phyloP scores from a whole-genome alignment of 192 early-diverging fungal genomes.

The Podila epigama region DNA sequence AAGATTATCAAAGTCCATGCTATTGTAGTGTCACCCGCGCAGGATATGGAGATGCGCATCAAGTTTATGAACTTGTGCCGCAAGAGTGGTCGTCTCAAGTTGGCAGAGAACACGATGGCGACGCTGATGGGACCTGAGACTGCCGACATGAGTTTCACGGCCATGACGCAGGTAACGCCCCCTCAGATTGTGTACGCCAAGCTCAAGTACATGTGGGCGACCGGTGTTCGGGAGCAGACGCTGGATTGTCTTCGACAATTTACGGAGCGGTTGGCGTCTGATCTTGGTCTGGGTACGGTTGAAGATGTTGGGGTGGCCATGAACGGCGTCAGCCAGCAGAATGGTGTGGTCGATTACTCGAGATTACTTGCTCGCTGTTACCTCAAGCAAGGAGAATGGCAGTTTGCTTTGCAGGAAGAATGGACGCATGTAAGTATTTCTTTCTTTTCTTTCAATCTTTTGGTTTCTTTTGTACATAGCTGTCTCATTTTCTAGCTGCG shows the following conservation, averaged over 20 bases:
- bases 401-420: constrained; percentile 62
- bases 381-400: constrained; percentile 96
- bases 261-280: constrained; percentile 73
- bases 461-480: neutral
- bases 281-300: constrained; percentile 64
- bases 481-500: neutral
- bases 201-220: constrained; percentile 86
- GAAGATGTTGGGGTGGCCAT: constrained; percentile 59
- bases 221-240: constrained; percentile 67
- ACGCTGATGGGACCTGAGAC: constrained; percentile 61
- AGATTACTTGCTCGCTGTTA: constrained; percentile 82
- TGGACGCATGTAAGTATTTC: constrained; percentile 43
- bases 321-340: constrained; percentile 52
- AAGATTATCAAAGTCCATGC: constrained; percentile 85
- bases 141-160: constrained; percentile 42
- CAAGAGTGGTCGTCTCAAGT: constrained; percentile 81
- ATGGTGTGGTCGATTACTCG: constrained; percentile 57
- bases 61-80: constrained; percentile 96
- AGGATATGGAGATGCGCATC: constrained; percentile 96
- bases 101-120: constrained; percentile 82
- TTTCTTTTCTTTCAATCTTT: neutral
- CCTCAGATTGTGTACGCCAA: constrained; percentile 87
- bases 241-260: constrained; percentile 80
- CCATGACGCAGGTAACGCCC: constrained; percentile 51
- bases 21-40: constrained; percentile 87